phyloP scores from a whole-genome alignment of 2,329 filamentous ascomycete genomes.

The Verticillium nonalfalfae region DNA sequence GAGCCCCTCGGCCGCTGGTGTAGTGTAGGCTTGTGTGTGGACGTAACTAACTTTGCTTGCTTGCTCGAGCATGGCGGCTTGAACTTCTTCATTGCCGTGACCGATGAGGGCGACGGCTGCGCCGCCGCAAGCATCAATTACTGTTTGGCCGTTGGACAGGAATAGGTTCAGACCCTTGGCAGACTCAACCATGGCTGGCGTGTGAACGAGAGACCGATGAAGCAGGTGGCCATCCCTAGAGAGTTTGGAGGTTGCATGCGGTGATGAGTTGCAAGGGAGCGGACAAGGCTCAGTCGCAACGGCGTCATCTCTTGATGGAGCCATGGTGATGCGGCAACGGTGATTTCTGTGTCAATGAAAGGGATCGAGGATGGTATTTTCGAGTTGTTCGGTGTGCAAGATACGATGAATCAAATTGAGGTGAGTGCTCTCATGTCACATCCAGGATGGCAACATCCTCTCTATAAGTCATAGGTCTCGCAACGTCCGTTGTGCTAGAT shows the following conservation, averaged over 20 bases:
- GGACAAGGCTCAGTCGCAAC: background rate
- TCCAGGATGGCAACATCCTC: background rate
- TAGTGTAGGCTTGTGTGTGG: constrained; percentile 26
- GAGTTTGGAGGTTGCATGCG: background rate
- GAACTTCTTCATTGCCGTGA: constrained; percentile 20
- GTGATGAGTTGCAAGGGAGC: background rate
- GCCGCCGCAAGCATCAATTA: constrained; percentile 28
- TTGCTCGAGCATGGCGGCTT: constrained; percentile 20
- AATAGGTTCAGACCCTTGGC: constrained; percentile 31
- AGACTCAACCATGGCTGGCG: constrained; percentile 29
- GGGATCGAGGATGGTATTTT: background rate
- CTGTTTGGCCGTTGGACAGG: constrained; percentile 22
- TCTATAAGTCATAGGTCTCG: background rate
- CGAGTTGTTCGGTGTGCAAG: background rate
- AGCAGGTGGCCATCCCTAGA: constrained; percentile 15
- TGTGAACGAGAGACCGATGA: constrained; percentile 24
- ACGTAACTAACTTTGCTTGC: constrained; percentile 19
- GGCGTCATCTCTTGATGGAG: constrained; percentile 11
- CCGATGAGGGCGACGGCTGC: constrained; percentile 26
- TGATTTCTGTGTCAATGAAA: background rate
- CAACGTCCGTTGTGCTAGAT: background rate
- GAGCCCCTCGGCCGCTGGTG: constrained; percentile 32
- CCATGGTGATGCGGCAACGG: constrained; percentile 4
- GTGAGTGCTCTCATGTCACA: background rate
- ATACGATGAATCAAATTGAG: too few species aligned